These are phyloP conservation scores for Berberis thunbergii DNA, from an alignment of 164 flowering plant genomes.

Conservation along the genomic window DNA sequence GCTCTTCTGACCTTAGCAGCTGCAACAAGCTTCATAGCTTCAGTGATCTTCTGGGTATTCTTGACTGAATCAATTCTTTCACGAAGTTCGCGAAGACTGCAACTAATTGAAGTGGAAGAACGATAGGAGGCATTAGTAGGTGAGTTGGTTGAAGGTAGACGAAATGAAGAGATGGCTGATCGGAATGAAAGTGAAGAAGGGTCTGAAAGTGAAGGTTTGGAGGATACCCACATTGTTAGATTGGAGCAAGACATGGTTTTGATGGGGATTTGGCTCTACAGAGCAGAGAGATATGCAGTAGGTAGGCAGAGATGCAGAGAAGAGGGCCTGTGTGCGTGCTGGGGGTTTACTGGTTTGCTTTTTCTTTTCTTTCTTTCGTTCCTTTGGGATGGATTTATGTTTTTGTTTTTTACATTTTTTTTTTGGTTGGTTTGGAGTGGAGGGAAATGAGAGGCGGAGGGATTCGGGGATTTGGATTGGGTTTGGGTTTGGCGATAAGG, in stretches of 20 bases:
- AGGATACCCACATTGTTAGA: slow-evolving; percentile 29
- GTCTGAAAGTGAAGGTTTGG: slow-evolving; percentile 24
- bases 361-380: background rate
- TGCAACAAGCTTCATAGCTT: slow-evolving; percentile 90
- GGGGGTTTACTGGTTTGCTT: background rate
- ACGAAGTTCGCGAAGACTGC: slow-evolving; percentile 55
- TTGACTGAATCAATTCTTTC: slow-evolving; percentile 59
- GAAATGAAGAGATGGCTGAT: slow-evolving; percentile 19
- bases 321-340: background rate
- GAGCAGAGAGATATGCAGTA: slow-evolving; percentile 1
- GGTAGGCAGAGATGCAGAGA: background rate
- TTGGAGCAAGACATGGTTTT: slow-evolving; percentile 36
- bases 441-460: slow-evolving; percentile 34
- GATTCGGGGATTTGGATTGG: slow-evolving; percentile 6
- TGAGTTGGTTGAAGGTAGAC: slow-evolving; percentile 8
- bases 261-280: slow-evolving; percentile 6
- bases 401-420: background rate
- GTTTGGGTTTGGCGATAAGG: slow-evolving; percentile 37
- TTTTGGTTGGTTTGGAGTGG: slow-evolving; percentile 9
- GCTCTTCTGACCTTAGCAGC: slow-evolving; percentile 86
- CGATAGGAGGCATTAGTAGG: slow-evolving; percentile 3
- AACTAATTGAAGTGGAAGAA: slow-evolving; percentile 21
- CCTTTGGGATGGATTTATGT: no score
- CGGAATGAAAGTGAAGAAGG: slow-evolving; percentile 28
- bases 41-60: slow-evolving; percentile 79